Conservation (phyloP, 306 rosid species). For the Fagus sylvatica region DNA sequence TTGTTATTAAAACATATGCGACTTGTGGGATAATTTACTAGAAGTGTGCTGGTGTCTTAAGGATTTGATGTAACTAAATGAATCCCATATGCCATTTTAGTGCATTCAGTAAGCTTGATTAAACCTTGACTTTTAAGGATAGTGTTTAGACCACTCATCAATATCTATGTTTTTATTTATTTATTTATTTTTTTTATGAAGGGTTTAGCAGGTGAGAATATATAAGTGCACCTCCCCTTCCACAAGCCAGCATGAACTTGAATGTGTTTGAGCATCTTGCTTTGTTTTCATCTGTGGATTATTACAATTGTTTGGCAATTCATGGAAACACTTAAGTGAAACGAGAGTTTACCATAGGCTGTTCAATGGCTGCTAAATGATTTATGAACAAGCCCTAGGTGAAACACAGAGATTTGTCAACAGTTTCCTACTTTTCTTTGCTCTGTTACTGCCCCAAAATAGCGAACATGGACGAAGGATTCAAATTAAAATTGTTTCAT, state of each 20-base stretch:
- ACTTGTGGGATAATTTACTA: conserved; percentile 12
- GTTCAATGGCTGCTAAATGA: no score
- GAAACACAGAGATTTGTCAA: no score
- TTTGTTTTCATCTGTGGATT: not conserved
- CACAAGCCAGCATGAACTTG: conserved; percentile 21
- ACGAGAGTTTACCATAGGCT: no score
- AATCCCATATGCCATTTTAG: conserved; percentile 1
- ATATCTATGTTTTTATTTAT: not conserved
- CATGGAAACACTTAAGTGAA: not conserved
- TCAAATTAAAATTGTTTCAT: no score
- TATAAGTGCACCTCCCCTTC: not conserved
- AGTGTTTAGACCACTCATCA: not conserved
- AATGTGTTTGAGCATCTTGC: conserved; percentile 17
- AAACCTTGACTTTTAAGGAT: not conserved
- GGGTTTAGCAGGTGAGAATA: conserved; percentile 21
- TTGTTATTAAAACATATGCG: conserved; percentile 3
- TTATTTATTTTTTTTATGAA: not conserved
- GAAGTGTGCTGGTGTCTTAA: conserved; percentile 13
- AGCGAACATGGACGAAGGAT: no score
- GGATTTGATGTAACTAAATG: conserved; percentile 11
- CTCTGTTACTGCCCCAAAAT: no score
- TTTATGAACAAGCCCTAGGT: no score
- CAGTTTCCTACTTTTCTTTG: not conserved
- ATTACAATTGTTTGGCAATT: not conserved
- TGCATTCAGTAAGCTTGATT: conserved; percentile 8